A percentile compares a stretch with the other conserved stretches of the same genome.
Evolutionary conservation across 192 early-diverging fungal species (phyloP).

Genomic region (Lunasporangiospora selenospora): DNA sequence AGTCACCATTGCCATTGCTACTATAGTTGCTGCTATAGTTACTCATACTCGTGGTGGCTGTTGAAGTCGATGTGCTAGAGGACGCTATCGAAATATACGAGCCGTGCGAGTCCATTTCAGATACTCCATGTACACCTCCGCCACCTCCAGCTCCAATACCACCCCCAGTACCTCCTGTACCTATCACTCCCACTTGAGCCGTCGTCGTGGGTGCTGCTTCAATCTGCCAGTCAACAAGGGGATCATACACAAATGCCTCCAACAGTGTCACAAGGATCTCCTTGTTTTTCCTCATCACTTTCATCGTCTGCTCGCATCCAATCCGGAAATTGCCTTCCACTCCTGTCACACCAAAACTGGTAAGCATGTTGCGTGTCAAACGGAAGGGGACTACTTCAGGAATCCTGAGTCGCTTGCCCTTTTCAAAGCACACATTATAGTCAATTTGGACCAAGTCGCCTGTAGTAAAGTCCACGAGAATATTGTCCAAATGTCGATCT

Average conservation of each 20-base stretch:
- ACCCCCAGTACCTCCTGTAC: slow-evolving; percentile 1
- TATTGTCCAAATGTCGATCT: slow-evolving; percentile 94
- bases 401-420: slow-evolving; percentile 83
- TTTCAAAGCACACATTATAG: slow-evolving; percentile 96
- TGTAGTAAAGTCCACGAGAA: slow-evolving; percentile 79
- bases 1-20: no score
- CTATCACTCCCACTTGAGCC: slow-evolving; percentile 14
- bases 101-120: background rate
- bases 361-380: slow-evolving; percentile 86
- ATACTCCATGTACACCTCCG: background rate
- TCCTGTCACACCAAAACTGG: slow-evolving; percentile 86
- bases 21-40: no score
- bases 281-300: slow-evolving; percentile 80
- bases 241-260: slow-evolving; percentile 95
- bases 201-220: slow-evolving; percentile 38
- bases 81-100: background rate
- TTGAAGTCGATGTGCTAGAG: background rate
- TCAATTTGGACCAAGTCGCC: slow-evolving; percentile 96
- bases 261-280: slow-evolving; percentile 86
- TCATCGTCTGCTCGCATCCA: slow-evolving; percentile 79
- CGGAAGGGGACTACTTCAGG: slow-evolving; percentile 95
- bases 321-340: slow-evolving; percentile 83
- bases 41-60: background rate
- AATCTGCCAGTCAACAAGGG: slow-evolving; percentile 67
- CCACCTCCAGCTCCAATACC: slow-evolving; percentile 4